Conservation (phyloP, 192 early-diverging fungal genomes). For the Podila epigama region DNA sequence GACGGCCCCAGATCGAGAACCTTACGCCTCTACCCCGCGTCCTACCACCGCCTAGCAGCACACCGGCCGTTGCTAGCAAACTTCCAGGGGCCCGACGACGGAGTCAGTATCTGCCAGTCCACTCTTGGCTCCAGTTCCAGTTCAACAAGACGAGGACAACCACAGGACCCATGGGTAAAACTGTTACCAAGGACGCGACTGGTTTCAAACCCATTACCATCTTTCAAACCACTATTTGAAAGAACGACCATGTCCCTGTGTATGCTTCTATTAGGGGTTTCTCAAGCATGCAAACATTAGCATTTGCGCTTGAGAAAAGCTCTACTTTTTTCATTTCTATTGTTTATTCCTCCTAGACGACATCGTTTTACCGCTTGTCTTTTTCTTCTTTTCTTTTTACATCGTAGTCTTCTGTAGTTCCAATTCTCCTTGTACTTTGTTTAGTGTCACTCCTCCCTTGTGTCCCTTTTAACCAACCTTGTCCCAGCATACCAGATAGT, state of each 20-base stretch:
- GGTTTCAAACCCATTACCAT: slow-evolving; percentile 40
- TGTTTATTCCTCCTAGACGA: too few relatives aligned
- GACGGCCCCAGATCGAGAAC: slow-evolving; percentile 37
- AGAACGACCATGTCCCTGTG: neutral
- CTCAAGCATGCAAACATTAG: too few relatives aligned
- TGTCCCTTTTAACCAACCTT: too few relatives aligned
- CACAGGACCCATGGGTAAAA: neutral
- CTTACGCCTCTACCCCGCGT: slow-evolving; percentile 32
- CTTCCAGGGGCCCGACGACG: slow-evolving; percentile 25
- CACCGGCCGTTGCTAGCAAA: neutral
- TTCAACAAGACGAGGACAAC: slow-evolving; percentile 43
- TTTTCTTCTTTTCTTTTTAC: too few relatives aligned
- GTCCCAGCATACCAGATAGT: too few relatives aligned
- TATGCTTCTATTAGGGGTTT: neutral
- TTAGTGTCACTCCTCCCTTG: too few relatives aligned
- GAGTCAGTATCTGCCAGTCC: slow-evolving; percentile 26
- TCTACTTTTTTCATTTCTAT: neutral
- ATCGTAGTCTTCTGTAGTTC: too few relatives aligned
- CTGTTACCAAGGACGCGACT: slow-evolving; percentile 7
- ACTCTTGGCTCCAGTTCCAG: slow-evolving; percentile 43
- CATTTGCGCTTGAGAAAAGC: too few relatives aligned
- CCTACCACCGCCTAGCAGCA: slow-evolving; percentile 6
- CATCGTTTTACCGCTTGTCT: too few relatives aligned
- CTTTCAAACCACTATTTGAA: slow-evolving; percentile 29
- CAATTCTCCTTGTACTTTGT: too few relatives aligned